phyloP scores from a whole-genome alignment of 352 stramenopile genomes.

The Phytophthora macrochlamydospora region DNA sequence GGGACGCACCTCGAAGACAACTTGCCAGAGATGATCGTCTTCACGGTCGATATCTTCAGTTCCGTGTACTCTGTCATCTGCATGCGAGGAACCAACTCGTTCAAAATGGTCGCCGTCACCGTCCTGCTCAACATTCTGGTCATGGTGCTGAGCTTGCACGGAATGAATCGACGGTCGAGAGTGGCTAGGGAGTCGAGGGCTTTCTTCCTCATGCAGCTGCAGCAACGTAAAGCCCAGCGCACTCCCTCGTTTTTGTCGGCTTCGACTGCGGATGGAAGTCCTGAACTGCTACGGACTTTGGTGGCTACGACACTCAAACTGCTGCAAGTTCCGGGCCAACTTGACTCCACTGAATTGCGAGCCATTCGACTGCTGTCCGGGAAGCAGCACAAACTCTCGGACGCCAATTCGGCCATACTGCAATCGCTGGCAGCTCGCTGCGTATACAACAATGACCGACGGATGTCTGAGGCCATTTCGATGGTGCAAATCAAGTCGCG shows the following conservation, averaged over 20 bases:
- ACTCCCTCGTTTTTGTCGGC: slow-evolving; percentile 10
- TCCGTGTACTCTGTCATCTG: slow-evolving; percentile 30
- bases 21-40: slow-evolving; percentile 29
- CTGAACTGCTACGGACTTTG: slow-evolving; percentile 6
- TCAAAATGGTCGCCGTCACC: slow-evolving; percentile 17
- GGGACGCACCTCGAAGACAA: slow-evolving; percentile 28
- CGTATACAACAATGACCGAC: slow-evolving; percentile 19
- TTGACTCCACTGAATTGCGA: slow-evolving; percentile 13
- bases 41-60: slow-evolving; percentile 35
- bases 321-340: slow-evolving; percentile 12
- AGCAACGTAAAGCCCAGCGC: slow-evolving; percentile 3
- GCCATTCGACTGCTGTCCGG: slow-evolving; percentile 22
- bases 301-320: slow-evolving; percentile 13
- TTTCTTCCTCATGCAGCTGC: slow-evolving; percentile 4
- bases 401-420: slow-evolving; percentile 6
- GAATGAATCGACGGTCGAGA: slow-evolving; percentile 13
- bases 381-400: slow-evolving; percentile 13
- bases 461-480: background rate
- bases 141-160: slow-evolving; percentile 11
- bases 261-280: slow-evolving; percentile 3
- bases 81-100: slow-evolving; percentile 24
- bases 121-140: slow-evolving; percentile 13
- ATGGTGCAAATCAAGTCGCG: slow-evolving; percentile 13
- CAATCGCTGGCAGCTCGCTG: slow-evolving; percentile 11
- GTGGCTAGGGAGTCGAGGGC: slow-evolving; percentile 2